phyloP scores from a whole-genome alignment of 2,329 filamentous ascomycete genomes.

The Metarhizium album region DNA sequence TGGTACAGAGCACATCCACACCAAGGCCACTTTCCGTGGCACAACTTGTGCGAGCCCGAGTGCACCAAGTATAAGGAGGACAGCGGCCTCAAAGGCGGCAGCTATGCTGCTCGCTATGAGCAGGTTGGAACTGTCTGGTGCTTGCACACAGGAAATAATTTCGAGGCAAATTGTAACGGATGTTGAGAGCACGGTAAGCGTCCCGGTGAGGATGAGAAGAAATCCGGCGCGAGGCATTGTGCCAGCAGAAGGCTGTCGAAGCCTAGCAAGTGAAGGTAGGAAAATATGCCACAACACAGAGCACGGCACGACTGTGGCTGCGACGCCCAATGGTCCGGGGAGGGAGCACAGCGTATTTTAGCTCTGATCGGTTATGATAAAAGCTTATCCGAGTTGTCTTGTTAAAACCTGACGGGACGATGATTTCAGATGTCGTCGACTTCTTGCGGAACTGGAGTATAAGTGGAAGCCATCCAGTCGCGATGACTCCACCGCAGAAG shows the following conservation, averaged over 20 bases:
- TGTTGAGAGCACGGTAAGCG: slow-evolving; percentile 12
- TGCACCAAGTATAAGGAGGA: slow-evolving; percentile 16
- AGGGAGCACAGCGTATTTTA: too few relatives aligned
- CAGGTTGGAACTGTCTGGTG: slow-evolving; percentile 2
- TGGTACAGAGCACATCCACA: slow-evolving; percentile 13
- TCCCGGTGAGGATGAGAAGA: slow-evolving; percentile 6
- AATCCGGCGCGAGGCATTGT: slow-evolving; percentile 8
- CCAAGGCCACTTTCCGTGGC: slow-evolving; percentile 13
- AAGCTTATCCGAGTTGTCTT: neutral
- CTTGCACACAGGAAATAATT: slow-evolving; percentile 8
- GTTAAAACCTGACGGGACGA: neutral
- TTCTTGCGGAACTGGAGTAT: neutral
- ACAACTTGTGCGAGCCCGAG: slow-evolving; percentile 23
- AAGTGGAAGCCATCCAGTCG: neutral
- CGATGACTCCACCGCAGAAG: neutral
- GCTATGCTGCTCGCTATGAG: slow-evolving; percentile 15
- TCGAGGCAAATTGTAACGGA: slow-evolving; percentile 11
- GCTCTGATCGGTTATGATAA: too few relatives aligned
- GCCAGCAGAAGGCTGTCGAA: neutral
- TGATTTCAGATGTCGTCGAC: neutral
- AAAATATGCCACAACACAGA: neutral
- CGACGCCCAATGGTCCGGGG: neutral
- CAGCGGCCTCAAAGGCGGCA: slow-evolving; percentile 18
- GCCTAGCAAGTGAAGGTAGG: neutral
- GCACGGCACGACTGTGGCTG: neutral